phyloP scores from a whole-genome alignment of 1,139 yeast species.

The Taphrina wiesneri region DNA sequence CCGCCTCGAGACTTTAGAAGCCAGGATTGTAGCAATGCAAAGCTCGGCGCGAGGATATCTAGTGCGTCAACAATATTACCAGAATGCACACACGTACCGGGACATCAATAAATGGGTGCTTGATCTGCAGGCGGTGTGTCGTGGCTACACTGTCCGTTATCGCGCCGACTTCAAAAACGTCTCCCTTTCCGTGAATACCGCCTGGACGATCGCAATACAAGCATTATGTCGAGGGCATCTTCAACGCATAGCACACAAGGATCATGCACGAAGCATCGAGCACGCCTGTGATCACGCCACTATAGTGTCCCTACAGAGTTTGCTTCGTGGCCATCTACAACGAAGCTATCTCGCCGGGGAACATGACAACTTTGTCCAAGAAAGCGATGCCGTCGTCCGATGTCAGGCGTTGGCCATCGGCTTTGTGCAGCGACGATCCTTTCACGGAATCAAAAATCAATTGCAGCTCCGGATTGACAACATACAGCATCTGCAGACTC shows the following conservation, averaged over 20 bases:
- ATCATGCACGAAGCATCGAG: not conserved
- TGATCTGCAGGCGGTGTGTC: conserved; percentile 50
- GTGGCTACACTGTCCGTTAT: conserved; percentile 8
- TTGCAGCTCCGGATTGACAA: not conserved
- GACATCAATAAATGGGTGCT: conserved; percentile 36
- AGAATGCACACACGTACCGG: conserved; percentile 33
- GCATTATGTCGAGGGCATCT: conserved; percentile 5
- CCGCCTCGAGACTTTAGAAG: not conserved
- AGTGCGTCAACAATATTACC: conserved; percentile 40
- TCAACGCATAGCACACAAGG: not conserved
- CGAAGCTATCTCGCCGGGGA: not conserved
- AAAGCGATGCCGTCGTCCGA: not conserved
- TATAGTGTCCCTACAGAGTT: not conserved
- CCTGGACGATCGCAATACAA: not conserved
- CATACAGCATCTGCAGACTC: conserved; percentile 33
- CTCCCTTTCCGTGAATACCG: conserved; percentile 1
- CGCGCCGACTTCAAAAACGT: not conserved
- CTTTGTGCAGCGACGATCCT: not conserved
- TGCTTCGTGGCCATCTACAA: not conserved
- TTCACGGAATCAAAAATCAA: not conserved
- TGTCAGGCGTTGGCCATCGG: not conserved
- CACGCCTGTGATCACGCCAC: not conserved
- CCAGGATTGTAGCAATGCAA: conserved; percentile 44
- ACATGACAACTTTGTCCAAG: not conserved
- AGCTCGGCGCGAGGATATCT: conserved; percentile 44